phyloP scores from a whole-genome alignment of 108 stramenopile genomes.

The Nitzschia palea region DNA sequence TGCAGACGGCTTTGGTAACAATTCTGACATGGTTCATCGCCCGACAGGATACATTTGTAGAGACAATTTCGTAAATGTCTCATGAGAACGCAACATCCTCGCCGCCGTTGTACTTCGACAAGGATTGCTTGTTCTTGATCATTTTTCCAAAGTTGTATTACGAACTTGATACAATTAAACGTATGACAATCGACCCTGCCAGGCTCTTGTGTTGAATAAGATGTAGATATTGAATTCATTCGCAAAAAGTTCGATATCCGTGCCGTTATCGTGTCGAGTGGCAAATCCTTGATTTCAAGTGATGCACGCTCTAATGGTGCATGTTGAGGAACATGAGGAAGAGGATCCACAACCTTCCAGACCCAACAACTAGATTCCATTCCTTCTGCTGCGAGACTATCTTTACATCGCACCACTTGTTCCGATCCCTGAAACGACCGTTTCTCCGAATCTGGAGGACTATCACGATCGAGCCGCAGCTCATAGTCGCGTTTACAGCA shows the following conservation, averaged over 20 bases:
- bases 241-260: slow-evolving; percentile 15
- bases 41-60: background rate
- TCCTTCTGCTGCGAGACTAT: too few relatives aligned
- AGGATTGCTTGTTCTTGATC: slow-evolving; percentile 6
- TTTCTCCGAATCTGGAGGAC: background rate
- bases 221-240: slow-evolving; percentile 1
- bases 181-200: slow-evolving; percentile 11
- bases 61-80: slow-evolving; percentile 11
- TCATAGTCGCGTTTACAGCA: background rate
- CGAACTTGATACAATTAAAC: slow-evolving; percentile 23
- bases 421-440: background rate
- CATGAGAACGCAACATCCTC: slow-evolving; percentile 16
- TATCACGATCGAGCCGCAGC: background rate
- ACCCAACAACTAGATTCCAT: too few relatives aligned
- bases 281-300: background rate
- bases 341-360: slow-evolving; percentile 2
- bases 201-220: background rate
- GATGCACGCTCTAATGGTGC: slow-evolving; percentile 4
- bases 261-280: slow-evolving; percentile 8
- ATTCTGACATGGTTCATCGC: background rate
- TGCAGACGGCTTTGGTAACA: background rate
- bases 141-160: slow-evolving; percentile 18
- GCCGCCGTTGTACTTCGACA: slow-evolving; percentile 23
- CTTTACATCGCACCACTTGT: too few relatives aligned
- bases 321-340: slow-evolving; percentile 4